Base-by-base conservation (phyloP, 2,329 filamentous ascomycete genomes). In the Knufia petricola region DNA sequence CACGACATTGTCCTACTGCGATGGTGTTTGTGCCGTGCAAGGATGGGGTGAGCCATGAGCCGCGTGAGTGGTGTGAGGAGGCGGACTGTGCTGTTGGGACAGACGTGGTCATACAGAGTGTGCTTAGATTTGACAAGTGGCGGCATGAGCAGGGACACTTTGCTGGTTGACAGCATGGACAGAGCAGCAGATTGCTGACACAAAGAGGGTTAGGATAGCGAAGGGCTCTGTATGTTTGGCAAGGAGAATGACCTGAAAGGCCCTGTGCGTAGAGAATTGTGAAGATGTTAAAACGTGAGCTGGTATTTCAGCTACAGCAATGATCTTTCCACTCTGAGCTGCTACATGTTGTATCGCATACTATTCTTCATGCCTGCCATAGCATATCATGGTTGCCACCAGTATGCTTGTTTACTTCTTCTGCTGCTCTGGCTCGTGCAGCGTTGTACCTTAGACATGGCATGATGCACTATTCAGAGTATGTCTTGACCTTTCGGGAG, bases 1-100 rank as follows among this genome's bases (percentile, higher is more conserved):
- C 73, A 38, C 72, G 74, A 54, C 67, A 69, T 31, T 77, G 75
- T 38, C 80, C 79, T 13, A 81, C 79, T 1, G 75, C 76, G 37
- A 83, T 84, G 79, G 78, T 83, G 23, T 84, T 84, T 56, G 75
- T 82, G 15, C 78, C 79, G 3, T 82, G 77, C 53, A 74, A 70
- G 59, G 74, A 80, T 56, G 80, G 80, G 1, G 65, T 83, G 17
- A 81, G 76, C 57, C 80, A 83, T 59, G 76, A 82, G 57, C 79
- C 80, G 1, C 70, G 75, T 38, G 80, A 83, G 58, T 82, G 78
- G 57, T 77, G 75, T 31, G 74, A 71, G 36, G 70, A 72, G 0
- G 77, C 79, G 40, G 77, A 82, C 59, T 82, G 77, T 49, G 55
- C 52, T 2, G 46, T 41, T 1, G 55, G 55, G 10, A 54, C 55